Conservation (phyloP, 495 filamentous ascomycete genomes). For the Neurospora cerealis region DNA sequence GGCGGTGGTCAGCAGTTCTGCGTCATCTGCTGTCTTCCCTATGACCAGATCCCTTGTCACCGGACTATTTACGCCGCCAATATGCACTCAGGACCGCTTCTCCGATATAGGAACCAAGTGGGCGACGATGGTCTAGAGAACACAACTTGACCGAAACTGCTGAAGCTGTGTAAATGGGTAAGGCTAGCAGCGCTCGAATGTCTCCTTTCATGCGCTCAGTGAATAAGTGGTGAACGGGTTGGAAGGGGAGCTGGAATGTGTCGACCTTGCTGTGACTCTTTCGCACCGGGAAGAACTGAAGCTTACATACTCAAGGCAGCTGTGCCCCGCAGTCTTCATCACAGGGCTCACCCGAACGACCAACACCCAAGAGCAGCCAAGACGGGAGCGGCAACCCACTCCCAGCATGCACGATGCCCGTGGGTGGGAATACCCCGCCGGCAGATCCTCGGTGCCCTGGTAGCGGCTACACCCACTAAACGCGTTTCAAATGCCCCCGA, state of each 20-base stretch:
- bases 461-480: not conserved
- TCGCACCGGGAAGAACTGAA: not conserved
- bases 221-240: not conserved
- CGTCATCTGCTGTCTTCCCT: slow-evolving; percentile 2
- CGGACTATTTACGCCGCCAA: not conserved
- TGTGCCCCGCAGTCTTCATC: not conserved
- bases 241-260: not conserved
- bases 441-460: not conserved
- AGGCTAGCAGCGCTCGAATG: not conserved
- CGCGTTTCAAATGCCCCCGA: not conserved
- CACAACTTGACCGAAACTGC: not conserved
- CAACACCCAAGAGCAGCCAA: not conserved
- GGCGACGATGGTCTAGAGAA: not conserved
- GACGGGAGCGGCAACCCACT: not conserved
- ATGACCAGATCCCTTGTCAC: slow-evolving; percentile 5
- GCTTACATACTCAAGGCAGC: not conserved
- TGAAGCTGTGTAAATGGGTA: not conserved
- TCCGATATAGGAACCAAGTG: not conserved
- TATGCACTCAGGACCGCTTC: not conserved
- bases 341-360: not conserved
- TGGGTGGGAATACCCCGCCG: not conserved
- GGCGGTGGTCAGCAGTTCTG: slow-evolving; percentile 3
- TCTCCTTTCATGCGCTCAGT: not conserved
- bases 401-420: not conserved
- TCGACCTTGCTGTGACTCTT: not conserved